These are phyloP conservation scores for Agastache rugosa DNA, from an alignment of 257 asterid species.

Conservation along the genomic window DNA sequence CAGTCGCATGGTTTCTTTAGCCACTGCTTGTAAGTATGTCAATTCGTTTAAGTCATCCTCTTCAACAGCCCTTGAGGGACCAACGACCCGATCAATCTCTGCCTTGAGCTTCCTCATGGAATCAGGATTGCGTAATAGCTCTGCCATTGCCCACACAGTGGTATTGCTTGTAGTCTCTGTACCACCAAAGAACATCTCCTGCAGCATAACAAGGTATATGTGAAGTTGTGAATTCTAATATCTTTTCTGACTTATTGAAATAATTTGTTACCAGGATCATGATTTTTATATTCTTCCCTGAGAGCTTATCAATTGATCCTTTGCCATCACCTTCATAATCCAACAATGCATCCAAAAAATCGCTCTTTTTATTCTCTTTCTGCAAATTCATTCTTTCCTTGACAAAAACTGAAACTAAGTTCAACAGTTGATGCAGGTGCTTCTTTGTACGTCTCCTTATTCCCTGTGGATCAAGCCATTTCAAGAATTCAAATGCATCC, in stretches of 20 bases:
- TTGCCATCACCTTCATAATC: slow-evolving; percentile 50
- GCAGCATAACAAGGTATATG: slow-evolving; percentile 8
- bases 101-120: slow-evolving; percentile 33
- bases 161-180: slow-evolving; percentile 43
- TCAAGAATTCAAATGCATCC: slow-evolving; percentile 41
- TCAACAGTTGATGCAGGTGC: slow-evolving; percentile 36
- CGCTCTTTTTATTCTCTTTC: slow-evolving; percentile 31
- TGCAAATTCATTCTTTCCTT: slow-evolving; percentile 37
- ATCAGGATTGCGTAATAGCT: slow-evolving; percentile 41
- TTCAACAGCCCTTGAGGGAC: slow-evolving; percentile 20
- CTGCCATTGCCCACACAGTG: slow-evolving; percentile 46
- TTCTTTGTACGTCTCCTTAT: slow-evolving; percentile 37
- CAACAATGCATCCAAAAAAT: slow-evolving; percentile 55
- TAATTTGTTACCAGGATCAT: slow-evolving; percentile 45
- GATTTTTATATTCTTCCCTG: slow-evolving; percentile 46
- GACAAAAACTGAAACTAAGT: slow-evolving; percentile 41
- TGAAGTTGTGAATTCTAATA: too few species aligned
- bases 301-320: slow-evolving; percentile 41
- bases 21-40: slow-evolving; percentile 46
- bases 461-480: slow-evolving; percentile 54
- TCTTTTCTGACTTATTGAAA: too few species aligned
- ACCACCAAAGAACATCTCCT: slow-evolving; percentile 44
- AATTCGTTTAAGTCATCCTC: slow-evolving; percentile 40
- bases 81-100: slow-evolving; percentile 38
- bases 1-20: slow-evolving; percentile 47